These are phyloP conservation scores for Balakata baccata DNA, from an alignment of 345 rosid genomes.

Conservation along the genomic window DNA sequence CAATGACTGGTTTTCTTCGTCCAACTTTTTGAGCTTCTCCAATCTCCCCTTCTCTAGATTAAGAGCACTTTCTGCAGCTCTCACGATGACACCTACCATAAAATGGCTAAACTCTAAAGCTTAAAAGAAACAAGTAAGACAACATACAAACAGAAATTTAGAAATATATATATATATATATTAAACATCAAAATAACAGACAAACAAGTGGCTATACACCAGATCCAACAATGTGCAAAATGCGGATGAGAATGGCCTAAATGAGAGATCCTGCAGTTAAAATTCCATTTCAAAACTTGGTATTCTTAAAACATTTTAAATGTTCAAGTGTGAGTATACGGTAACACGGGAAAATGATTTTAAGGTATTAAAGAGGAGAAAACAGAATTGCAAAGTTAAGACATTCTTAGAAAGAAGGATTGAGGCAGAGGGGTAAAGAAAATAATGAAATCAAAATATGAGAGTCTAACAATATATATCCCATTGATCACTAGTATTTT, in stretches of 20 bases:
- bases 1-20: conserved; percentile 44
- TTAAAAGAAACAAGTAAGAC: neutral
- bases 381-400: neutral
- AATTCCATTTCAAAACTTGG: neutral
- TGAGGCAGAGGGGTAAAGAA: neutral
- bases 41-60: conserved; percentile 59
- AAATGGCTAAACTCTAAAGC: neutral
- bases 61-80: conserved; percentile 69
- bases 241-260: neutral
- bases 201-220: neutral
- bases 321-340: neutral
- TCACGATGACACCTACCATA: conserved; percentile 48
- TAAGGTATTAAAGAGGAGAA: neutral
- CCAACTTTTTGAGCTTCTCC: conserved; percentile 56
- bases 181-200: neutral
- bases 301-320: neutral
- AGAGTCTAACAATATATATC: conserved; percentile 1
- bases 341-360: neutral
- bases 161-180: too few relatives aligned
- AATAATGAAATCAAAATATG: neutral
- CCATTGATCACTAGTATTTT: neutral
- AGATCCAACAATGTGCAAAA: neutral
- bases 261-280: neutral
- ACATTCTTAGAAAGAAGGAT: neutral
- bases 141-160: neutral